These are phyloP conservation scores for Termitomyces sp. DNA, from an alignment of 768 basidiomycete species.

Conservation along the genomic window DNA sequence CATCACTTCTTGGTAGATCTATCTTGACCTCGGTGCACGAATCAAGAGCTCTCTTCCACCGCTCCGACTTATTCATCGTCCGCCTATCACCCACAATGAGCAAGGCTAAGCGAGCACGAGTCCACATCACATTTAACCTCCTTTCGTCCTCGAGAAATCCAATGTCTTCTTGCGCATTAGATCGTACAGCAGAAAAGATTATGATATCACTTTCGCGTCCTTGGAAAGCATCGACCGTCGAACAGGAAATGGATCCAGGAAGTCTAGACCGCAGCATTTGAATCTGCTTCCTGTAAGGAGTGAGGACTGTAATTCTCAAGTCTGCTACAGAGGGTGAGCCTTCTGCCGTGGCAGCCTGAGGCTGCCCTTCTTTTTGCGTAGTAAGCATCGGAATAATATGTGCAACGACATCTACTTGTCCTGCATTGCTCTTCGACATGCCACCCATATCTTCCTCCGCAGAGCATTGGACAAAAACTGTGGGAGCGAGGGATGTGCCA, in stretches of 20 bases:
- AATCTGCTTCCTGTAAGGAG: conserved; percentile 58
- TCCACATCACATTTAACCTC: conserved; percentile 68
- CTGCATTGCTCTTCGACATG: conserved; percentile 55
- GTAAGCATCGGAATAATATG: conserved; percentile 40
- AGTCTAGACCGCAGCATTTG: conserved; percentile 36
- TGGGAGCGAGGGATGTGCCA: conserved; percentile 34
- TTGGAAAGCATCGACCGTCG: conserved; percentile 61
- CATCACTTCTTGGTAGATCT: too few species aligned
- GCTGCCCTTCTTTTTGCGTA: conserved; percentile 14
- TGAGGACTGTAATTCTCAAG: conserved; percentile 42
- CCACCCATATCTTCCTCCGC: conserved; percentile 54
- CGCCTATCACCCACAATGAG: conserved; percentile 54
- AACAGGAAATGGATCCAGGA: conserved; percentile 30
- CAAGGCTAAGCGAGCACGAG: conserved; percentile 50
- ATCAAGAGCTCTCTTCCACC: conserved; percentile 51
- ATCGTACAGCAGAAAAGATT: conserved; percentile 59
- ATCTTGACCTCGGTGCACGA: conserved; percentile 26
- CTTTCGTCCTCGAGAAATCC: conserved; percentile 61
- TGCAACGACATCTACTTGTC: conserved; percentile 49
- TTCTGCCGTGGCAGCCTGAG: conserved; percentile 7
- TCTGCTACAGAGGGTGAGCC: conserved; percentile 6
- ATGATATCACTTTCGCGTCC: conserved; percentile 65
- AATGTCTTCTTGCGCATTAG: conserved; percentile 53
- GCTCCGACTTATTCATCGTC: conserved; percentile 37
- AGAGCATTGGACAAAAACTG: conserved; percentile 53